Evolutionary conservation across 1,284 basidiomycete species (phyloP).

Genomic region (Sporisorium exsertum): DNA sequence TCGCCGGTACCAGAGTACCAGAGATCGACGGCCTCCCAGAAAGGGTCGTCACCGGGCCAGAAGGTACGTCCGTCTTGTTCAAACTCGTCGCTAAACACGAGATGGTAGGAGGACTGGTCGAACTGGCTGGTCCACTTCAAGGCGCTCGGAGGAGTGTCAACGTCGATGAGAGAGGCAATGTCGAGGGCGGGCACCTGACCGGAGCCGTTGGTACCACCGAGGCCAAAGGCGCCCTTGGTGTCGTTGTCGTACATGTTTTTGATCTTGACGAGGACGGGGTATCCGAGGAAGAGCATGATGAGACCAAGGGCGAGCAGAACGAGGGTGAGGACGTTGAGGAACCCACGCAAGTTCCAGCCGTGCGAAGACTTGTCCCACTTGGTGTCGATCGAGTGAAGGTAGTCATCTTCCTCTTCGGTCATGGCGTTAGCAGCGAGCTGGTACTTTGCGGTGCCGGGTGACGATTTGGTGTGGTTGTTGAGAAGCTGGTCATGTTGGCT

Average conservation of each 20-base stretch:
- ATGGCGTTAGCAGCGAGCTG: constrained; percentile 21
- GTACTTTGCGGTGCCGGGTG: constrained; percentile 21
- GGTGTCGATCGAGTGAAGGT: constrained; percentile 54
- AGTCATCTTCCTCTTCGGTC: constrained; percentile 61
- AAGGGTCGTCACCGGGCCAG: constrained; percentile 68
- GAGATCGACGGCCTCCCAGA: constrained; percentile 66
- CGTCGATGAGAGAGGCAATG: constrained; percentile 50
- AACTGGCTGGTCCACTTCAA: constrained; percentile 40
- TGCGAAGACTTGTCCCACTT: constrained; percentile 55
- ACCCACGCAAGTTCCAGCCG: constrained; percentile 52
- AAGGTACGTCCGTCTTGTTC: constrained; percentile 78
- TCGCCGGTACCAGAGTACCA: constrained; percentile 68
- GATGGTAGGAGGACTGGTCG: constrained; percentile 65
- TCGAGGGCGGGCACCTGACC: constrained; percentile 60
- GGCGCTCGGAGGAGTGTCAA: constrained; percentile 50
- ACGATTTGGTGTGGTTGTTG: constrained; percentile 4
- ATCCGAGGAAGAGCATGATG: constrained; percentile 66
- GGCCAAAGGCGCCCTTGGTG: constrained; percentile 71
- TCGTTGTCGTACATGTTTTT: constrained; percentile 43
- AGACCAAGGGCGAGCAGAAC: constrained; percentile 53
- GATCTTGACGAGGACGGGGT: constrained; percentile 63
- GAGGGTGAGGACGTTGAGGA: constrained; percentile 61
- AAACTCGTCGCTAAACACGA: constrained; percentile 81
- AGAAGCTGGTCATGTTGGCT: constrained; percentile 26
- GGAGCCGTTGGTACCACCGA: constrained; percentile 75